Evolutionary conservation across 2,329 filamentous ascomycete species (phyloP), one percentile per base, ranked within the genome.

Genomic region (Mycosphaerella sp.): DNA sequence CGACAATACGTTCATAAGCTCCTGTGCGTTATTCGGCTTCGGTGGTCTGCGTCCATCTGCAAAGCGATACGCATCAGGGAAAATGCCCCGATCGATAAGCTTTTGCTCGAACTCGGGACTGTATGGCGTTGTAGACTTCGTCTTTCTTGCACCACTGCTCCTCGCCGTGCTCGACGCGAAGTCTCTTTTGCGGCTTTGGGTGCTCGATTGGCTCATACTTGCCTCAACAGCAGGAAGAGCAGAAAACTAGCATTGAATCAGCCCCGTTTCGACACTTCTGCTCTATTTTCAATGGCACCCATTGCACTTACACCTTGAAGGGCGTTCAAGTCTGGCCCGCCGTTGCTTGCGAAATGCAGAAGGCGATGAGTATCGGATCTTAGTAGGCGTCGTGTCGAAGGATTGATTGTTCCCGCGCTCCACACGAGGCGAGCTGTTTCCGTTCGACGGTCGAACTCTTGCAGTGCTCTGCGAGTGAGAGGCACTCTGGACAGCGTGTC

Each of bases 81-180:
- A 67, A 32, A 67, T 51, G 43, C 49, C 39, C 49, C 63, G 23
- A 47, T 69, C 62, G 34, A 56, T 56, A 2, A 67, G 41, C 49
- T 59, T 61, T 45, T 66, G 62, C 58, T 67, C 56, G 56, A 70
- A 69, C 49, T 54, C 55, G 31, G 36, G 32, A 51, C 59, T 59
- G 41, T 66, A 67, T 41, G 53, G 50, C 17, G 47, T 45, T 26
- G 48, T 59, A 17, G 57, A 58, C 34, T 62, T 65, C 44, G 63
- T 62, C 45, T 56, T 64, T 32, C 31, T 32, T 48, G 45, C 8
- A 48, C 32, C 45, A 48, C 31, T 39, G 45, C 45, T 48, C 45
- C 39, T 48, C 45, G 45, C 39, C 34, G 34, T 39, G 45, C 45
- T 5, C 39, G 31, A 48, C 45, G 7, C 4, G 12, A 38, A 14